A percentile compares a stretch with the other conserved stretches of the same genome.
phyloP scores from a whole-genome alignment of 2,329 filamentous ascomycete species.

The Fusarium veterinarium region DNA sequence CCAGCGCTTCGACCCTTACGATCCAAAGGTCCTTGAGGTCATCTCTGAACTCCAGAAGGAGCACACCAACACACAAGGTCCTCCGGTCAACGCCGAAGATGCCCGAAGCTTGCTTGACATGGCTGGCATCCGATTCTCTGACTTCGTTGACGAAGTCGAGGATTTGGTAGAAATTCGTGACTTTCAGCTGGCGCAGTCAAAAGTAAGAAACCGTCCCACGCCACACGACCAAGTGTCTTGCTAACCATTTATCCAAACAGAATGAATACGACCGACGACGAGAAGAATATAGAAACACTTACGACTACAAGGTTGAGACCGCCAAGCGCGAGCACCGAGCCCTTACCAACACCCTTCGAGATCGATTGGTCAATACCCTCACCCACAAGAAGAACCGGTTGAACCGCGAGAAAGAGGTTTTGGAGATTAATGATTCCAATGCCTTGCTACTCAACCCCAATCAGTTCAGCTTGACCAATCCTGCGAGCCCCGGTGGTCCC shows the following conservation, averaged over 20 bases:
- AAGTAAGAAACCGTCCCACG: constrained; percentile 67
- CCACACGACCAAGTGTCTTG: constrained; percentile 1
- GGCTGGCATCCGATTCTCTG: constrained; percentile 85
- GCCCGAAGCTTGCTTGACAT: constrained; percentile 73
- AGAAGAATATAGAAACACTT: constrained; percentile 68
- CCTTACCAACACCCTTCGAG: constrained; percentile 70
- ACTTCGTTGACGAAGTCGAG: constrained; percentile 88
- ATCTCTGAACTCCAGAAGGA: constrained; percentile 72
- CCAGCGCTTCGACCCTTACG: constrained; percentile 85
- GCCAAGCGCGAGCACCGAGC: constrained; percentile 71
- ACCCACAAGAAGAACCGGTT: constrained; percentile 73
- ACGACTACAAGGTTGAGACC: constrained; percentile 71
- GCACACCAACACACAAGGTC: constrained; percentile 60
- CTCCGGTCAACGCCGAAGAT: constrained; percentile 53
- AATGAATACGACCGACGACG: constrained; percentile 72
- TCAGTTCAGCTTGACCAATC: constrained; percentile 74
- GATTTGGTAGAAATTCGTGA: constrained; percentile 89
- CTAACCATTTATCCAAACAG: constrained; percentile 52
- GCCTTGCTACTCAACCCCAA: constrained; percentile 74
- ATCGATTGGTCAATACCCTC: constrained; percentile 74
- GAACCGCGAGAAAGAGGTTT: constrained; percentile 73
- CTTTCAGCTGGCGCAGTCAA: constrained; percentile 81
- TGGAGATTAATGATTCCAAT: constrained; percentile 74
- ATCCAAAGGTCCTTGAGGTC: constrained; percentile 76
- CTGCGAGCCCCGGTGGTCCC: constrained; percentile 70